Conservation (phyloP, 768 basidiomycete genomes). For the Podaxis mareebaensis region DNA sequence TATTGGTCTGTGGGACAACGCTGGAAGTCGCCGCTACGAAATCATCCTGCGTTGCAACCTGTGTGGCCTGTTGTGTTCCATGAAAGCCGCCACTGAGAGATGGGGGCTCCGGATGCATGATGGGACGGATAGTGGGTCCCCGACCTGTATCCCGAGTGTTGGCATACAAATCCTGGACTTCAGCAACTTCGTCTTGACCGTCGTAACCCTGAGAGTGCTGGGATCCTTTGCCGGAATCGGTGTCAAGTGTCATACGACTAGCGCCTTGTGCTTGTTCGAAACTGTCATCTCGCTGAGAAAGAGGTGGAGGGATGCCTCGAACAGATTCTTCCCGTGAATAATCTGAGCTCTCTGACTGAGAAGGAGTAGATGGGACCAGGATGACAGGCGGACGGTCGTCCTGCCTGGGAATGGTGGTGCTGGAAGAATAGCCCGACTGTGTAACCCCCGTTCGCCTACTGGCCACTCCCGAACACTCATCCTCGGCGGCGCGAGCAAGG, state of each 20-base stretch:
- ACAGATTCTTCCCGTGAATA: constrained; percentile 2
- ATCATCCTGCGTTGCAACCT: constrained; percentile 33
- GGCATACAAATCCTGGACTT: constrained; percentile 13
- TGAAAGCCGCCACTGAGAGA: constrained; percentile 7
- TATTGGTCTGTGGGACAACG: neutral
- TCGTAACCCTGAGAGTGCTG: constrained; percentile 19
- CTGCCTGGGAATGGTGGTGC: constrained; percentile 8
- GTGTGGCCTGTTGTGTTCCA: constrained; percentile 29
- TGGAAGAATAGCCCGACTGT: neutral
- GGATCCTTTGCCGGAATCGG: constrained; percentile 22
- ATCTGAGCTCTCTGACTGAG: constrained; percentile 35
- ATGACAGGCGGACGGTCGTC: constrained; percentile 19
- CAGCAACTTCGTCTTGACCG: constrained; percentile 13
- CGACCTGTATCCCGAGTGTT: neutral
- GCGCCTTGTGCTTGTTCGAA: constrained; percentile 6
- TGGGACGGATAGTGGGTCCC: neutral
- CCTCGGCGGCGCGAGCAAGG: constrained; percentile 36
- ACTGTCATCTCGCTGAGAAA: constrained; percentile 22
- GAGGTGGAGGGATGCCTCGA: neutral
- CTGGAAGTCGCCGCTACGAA: neutral
- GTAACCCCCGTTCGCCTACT: neutral
- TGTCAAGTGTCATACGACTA: constrained; percentile 21
- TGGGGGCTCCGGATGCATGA: neutral
- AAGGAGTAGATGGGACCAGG: constrained; percentile 59
- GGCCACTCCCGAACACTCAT: neutral